Base-by-base conservation (phyloP, 345 rosid genomes). In the Ailanthus altissimus region DNA sequence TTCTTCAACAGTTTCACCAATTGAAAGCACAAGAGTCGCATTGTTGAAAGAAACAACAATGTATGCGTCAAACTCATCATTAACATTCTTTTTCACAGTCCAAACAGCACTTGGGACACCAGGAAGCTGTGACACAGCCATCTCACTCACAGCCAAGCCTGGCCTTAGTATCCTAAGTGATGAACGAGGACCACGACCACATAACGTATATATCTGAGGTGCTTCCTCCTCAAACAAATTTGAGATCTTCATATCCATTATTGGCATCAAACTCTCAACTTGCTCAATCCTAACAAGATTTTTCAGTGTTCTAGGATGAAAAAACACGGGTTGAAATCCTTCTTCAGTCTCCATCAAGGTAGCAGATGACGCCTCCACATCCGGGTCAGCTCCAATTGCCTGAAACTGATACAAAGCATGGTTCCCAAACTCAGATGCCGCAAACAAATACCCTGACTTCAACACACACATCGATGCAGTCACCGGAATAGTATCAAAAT, bases 101-200 rank as follows among this genome's bases (percentile, higher is more conserved):
- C 99, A 96, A 56, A 93, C 98, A 38, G 99, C 99, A 91, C 97
- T 96, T 4, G 99, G 99, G 65, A 93, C 89, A 73, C 98, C 99
- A 76, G 99, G 99, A 84, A 96, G 99, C 94, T 88, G 97, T 43
- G 99, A 96, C 64, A 93, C 99, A 65, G 97, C 99, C 98, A 93
- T 96, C 85, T 96, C 99, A 64, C 90, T 89, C 72, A 96, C 86
- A 58, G 99, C 99, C 86, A 96, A 86, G 60, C 99, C 98, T 38
- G 99, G 97, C 75, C 97, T 91, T 61, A 96, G 75, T 75, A 96
- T 92, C 88, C 99, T 92, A 56, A 93, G 81, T 13, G 98, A 91
- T 6, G 99, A 96, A 47, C 99, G 94, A 36, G 99, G 97, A 79
- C 99, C 99, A 38, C 98, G 89, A 2, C 99, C 99, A 77, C 99